Conservation (phyloP, 371 early-diverging fungal species). For the Spraguea lophii region DNA sequence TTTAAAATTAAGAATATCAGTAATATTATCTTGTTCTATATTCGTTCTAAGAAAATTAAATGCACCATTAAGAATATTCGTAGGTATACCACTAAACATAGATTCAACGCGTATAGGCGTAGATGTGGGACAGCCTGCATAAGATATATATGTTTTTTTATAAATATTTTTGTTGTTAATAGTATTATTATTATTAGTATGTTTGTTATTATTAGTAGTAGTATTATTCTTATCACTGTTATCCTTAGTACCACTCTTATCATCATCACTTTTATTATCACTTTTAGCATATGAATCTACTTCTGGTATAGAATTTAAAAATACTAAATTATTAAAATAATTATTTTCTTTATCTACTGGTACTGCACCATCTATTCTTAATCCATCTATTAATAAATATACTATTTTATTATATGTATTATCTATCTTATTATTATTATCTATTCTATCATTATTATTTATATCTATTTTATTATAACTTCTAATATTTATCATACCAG, state of each 20-base stretch:
- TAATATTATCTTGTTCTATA: constrained; percentile 21
- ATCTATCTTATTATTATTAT: neutral
- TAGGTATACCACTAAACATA: constrained; percentile 36
- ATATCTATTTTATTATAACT: too few relatives aligned
- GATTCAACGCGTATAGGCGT: constrained; percentile 36
- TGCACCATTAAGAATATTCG: constrained; percentile 30
- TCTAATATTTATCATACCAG: too few relatives aligned
- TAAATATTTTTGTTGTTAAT: too few relatives aligned
- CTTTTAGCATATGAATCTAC: too few relatives aligned
- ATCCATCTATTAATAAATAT: constrained; percentile 39
- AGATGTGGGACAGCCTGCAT: constrained; percentile 40
- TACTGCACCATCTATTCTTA: constrained; percentile 37
- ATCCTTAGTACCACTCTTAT: too few relatives aligned
- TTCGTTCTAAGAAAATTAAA: constrained; percentile 18
- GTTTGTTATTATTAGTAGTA: too few relatives aligned
- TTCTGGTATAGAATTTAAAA: neutral
- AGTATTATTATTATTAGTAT: too few relatives aligned
- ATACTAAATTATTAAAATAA: constrained; percentile 7
- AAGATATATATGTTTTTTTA: constrained; percentile 17
- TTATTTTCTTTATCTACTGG: neutral
- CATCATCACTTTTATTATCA: neutral
- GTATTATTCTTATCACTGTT: neutral
- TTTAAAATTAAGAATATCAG: constrained; percentile 15
- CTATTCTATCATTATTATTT: too few relatives aligned
- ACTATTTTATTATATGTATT: constrained; percentile 26